Percentiles rank a stretch among this genome's conserved stretches.
phyloP scores from a whole-genome alignment of 2,329 filamentous ascomycete genomes.

The Alternaria incomplexa region DNA sequence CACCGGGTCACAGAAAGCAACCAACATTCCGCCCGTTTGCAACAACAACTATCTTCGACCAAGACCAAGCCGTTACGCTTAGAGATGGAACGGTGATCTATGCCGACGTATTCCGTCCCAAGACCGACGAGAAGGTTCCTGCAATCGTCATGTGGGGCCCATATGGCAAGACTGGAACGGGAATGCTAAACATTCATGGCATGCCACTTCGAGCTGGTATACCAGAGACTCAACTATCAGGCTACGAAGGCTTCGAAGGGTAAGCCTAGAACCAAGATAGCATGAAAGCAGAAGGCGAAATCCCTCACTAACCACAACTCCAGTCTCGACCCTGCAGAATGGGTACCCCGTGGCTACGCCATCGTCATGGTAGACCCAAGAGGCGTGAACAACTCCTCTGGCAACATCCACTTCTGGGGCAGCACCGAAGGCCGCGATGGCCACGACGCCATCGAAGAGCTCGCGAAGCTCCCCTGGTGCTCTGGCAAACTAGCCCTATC shows the following conservation, averaged over 20 bases:
- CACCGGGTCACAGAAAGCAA: neutral
- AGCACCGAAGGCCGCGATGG: conserved; percentile 49
- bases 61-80: neutral
- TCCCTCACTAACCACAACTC: neutral
- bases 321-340: conserved; percentile 45
- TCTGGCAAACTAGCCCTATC: conserved; percentile 51
- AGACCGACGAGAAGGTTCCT: conserved; percentile 41
- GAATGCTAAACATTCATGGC: neutral
- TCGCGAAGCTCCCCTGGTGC: conserved; percentile 53
- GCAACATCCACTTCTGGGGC: conserved; percentile 14
- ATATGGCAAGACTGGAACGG: conserved; percentile 49
- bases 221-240: neutral
- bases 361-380: conserved; percentile 38
- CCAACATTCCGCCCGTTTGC: neutral
- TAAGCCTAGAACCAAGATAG: neutral
- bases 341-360: conserved; percentile 38
- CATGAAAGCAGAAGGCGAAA: neutral
- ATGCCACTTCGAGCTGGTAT: conserved; percentile 2
- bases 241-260: conserved; percentile 50
- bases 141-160: conserved; percentile 52
- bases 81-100: conserved; percentile 6
- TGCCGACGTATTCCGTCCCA: conserved; percentile 18
- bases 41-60: neutral
- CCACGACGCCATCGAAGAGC: conserved; percentile 49
- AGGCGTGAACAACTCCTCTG: conserved; percentile 38